phyloP scores from a whole-genome alignment of 176 grass and related monocot genomes.

The Urochloa ruziziensis region DNA sequence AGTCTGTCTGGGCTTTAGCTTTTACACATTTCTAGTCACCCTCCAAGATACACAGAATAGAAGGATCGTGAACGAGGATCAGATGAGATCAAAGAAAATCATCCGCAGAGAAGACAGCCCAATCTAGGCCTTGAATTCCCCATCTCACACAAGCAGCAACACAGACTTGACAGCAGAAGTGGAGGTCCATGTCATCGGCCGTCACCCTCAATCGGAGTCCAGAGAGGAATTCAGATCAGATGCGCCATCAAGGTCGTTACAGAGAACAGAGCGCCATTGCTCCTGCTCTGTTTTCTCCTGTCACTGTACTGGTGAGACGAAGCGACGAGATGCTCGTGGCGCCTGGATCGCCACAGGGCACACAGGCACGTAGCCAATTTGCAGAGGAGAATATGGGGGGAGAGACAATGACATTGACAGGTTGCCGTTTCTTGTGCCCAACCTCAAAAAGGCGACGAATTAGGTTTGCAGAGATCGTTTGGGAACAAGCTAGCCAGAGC shows the following conservation, averaged over 20 bases:
- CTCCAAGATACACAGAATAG: background rate
- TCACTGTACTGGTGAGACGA: background rate
- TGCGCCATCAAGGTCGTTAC: slow-evolving; percentile 7
- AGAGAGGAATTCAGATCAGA: background rate
- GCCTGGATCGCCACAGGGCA: background rate
- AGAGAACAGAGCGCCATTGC: background rate
- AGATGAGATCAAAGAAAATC: background rate
- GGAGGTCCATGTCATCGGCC: background rate
- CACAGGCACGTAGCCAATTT: background rate
- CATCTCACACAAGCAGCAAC: background rate
- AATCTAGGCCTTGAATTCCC: background rate
- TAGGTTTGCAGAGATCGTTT: slow-evolving; percentile 1
- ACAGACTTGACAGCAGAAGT: background rate
- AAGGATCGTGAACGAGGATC: background rate
- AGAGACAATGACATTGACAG: background rate
- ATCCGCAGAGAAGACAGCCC: background rate
- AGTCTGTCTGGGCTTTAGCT: background rate
- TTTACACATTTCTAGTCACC: background rate
- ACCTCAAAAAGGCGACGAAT: background rate
- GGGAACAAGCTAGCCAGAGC: background rate
- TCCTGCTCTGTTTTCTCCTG: background rate
- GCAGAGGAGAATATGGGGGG: background rate
- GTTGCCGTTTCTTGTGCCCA: background rate
- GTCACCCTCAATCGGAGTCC: background rate
- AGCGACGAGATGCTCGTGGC: background rate